Percentiles rank a stretch among this genome's conserved stretches.
Evolutionary conservation across 2,329 filamentous ascomycete genomes (phyloP).

Genomic region (Aspergillus sp.): DNA sequence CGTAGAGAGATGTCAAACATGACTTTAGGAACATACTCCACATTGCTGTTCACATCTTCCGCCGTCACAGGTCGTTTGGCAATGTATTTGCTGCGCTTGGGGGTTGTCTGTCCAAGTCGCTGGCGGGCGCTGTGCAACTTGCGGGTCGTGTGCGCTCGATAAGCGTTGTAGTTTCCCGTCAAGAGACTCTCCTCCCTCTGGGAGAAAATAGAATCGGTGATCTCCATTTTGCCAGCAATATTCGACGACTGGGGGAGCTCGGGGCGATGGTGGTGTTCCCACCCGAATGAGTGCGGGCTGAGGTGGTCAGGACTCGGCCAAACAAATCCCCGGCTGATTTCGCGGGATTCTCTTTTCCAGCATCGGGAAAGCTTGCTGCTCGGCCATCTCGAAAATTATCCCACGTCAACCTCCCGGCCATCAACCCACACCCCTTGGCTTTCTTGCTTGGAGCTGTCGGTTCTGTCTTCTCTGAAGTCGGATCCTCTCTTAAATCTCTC

Average conservation of each 20-base stretch:
- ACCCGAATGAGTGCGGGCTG: constrained; percentile 23
- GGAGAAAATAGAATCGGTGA: constrained; percentile 79
- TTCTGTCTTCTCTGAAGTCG: not conserved
- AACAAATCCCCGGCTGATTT: constrained; percentile 33
- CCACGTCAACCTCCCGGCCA: constrained; percentile 15
- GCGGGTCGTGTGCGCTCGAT: constrained; percentile 76
- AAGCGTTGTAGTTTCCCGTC: constrained; percentile 84
- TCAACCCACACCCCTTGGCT: not conserved
- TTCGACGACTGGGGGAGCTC: constrained; percentile 4
- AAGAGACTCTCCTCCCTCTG: constrained; percentile 81
- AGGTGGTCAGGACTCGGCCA: constrained; percentile 35
- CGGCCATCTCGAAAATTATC: constrained; percentile 22
- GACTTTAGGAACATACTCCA: constrained; percentile 62
- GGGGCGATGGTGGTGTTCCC: constrained; percentile 7
- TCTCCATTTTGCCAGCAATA: constrained; percentile 66
- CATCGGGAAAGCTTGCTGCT: constrained; percentile 25
- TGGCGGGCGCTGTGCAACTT: constrained; percentile 80
- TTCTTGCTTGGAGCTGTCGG: not conserved
- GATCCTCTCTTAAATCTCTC: not conserved
- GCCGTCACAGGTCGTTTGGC: constrained; percentile 70
- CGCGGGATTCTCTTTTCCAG: constrained; percentile 31
- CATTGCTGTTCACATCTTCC: constrained; percentile 71
- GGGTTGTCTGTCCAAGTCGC: constrained; percentile 80
- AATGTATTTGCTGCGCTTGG: constrained; percentile 82
- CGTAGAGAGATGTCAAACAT: not conserved